Evolutionary conservation across 2,329 filamentous ascomycete genomes (phyloP), one percentile per base, ranked within the genome.

Genomic region (Colletotrichum godetiae): DNA sequence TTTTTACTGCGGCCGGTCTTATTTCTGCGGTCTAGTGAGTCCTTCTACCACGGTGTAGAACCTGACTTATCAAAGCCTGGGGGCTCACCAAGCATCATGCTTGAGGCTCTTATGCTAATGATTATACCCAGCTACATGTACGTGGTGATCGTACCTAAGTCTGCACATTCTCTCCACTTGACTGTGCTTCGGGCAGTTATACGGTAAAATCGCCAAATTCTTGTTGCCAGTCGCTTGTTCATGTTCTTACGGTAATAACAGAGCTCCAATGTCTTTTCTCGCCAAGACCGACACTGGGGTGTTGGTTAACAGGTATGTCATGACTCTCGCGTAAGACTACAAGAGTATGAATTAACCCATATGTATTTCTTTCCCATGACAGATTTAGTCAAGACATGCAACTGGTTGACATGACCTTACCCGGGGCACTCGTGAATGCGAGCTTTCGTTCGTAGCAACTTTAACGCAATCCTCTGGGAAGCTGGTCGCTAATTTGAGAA

Each of bases 241-340:
- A 57, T 65, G 52, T 46, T 57, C 62, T 65, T 46, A 65, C 33
- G 52, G 52, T 65, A 65, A 53, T 55, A 12, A 67, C 56, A 67
- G 65, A 60, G 65, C 65, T 59, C 65, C 65, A 37, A 52, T 67
- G 42, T 67, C 55, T 60, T 83, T 83, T 73, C 80, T 84, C 55
- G 80, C 81, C 0, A 78, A 75, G 8, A 83, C 82, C 0, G 80
- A 84, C 67, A 79, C 78, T 10, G 82, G 82, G 15, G 75, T 80
- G 3, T 78, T 81, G 2, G 79, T 80, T n/a, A 84, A 85, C 60
- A 77, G 75, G 75, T 67, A 67, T 67, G 27, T 59, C 37, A 60
- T 52, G 27, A 67, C 53, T 59, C 46, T 67, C 53, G 61, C 61
- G 29, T 55, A 55, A 64, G 29, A 64, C 46, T 35, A 64, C 29